Base-by-base conservation (phyloP, 169 alveolate genomes). In the Ichthyophthirius multifiliis region DNA sequence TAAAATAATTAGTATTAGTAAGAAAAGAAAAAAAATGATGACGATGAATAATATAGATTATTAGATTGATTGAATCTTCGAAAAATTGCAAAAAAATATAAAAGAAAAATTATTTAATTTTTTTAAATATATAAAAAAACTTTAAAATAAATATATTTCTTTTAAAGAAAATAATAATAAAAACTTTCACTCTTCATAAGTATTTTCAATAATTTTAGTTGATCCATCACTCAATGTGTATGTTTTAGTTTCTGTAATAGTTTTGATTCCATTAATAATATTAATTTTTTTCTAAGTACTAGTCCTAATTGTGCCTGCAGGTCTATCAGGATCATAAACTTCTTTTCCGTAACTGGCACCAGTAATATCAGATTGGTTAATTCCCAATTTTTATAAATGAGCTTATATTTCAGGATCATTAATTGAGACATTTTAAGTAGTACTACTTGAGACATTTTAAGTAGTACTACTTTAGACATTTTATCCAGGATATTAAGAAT, bases 221-320 rank as follows among this genome's bases (percentile, higher is more conserved):
- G 82, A 67, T 20, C 86, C 86, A 81, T 81, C 86, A 45, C 64
- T 34, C 6, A 81, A 34, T 30, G 32, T 81, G 80, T 78, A 81
- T 16, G 67, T 43, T 34, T 82, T 44, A 5, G 82, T 81, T 23
- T 67, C 65, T 18, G 86, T 81, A 10, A 67, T 71, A 62, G 55
- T 81, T 39, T 27, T 55, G 13, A 13, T 55, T 16, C 71, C 71
- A 55, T 55, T 55, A 55, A 55, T 23, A 18, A 55, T 55, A 1
- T 34, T 10, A 27, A 55, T 55, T 27, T 55, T 55, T 39, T 55
- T 55, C 31, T 55, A 39, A 27, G 31, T 55, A 55, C 16, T 55
- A 55, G 71, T 55, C 31, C 31, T 39, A 55, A 55, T 55, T 13
- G 71, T 55, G 31, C 31, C 31, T 27, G 71, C 43, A 27, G 71